Conservation (phyloP, 2,329 filamentous ascomycete genomes). For the Pseudocercospora ulei region DNA sequence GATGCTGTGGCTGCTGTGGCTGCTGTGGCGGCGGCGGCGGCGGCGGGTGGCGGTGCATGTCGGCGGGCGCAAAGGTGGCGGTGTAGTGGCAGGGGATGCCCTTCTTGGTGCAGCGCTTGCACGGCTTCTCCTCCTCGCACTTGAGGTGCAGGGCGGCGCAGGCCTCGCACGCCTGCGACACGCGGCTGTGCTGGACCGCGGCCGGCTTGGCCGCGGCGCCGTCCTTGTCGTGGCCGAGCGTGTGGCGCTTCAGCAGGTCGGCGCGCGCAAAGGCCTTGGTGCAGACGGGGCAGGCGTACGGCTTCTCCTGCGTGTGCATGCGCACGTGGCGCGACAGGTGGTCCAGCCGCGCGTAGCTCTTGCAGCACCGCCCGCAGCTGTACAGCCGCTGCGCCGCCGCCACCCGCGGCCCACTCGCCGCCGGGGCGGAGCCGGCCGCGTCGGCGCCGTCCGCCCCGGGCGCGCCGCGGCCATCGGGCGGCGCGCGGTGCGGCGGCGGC, state of each 20-base stretch:
- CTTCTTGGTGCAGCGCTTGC: conserved; percentile 45
- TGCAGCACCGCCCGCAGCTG: conserved; percentile 46
- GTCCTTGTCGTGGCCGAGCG: conserved; percentile 38
- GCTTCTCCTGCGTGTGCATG: conserved; percentile 41
- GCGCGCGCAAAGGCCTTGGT: conserved; percentile 42
- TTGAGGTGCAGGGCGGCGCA: conserved; percentile 46
- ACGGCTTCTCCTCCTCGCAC: conserved; percentile 49
- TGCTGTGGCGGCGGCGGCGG: conserved; percentile 19
- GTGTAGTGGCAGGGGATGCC: conserved; percentile 39
- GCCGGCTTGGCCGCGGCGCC: conserved; percentile 28
- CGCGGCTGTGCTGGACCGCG: conserved; percentile 34
- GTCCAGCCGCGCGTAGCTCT: conserved; percentile 46
- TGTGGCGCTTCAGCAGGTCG: conserved; percentile 46
- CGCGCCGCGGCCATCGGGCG: conserved; percentile 16
- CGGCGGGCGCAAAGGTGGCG: conserved; percentile 20
- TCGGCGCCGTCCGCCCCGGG: conserved; percentile 14
- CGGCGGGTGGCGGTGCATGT: conserved; percentile 22
- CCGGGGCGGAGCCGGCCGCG: conserved; percentile 8
- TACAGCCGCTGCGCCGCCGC: conserved; percentile 33
- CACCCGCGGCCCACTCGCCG: conserved; percentile 12
- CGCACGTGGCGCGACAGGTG: conserved; percentile 46
- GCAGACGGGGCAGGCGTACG: conserved; percentile 40
- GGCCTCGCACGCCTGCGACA: conserved; percentile 45
- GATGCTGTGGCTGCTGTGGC: conserved; percentile 23
- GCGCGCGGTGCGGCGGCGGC: conserved; percentile 17